A percentile compares a stretch with the other conserved stretches of the same genome.
phyloP scores from a whole-genome alignment of 164 flowering plant species.

The Berberis vulgaris region DNA sequence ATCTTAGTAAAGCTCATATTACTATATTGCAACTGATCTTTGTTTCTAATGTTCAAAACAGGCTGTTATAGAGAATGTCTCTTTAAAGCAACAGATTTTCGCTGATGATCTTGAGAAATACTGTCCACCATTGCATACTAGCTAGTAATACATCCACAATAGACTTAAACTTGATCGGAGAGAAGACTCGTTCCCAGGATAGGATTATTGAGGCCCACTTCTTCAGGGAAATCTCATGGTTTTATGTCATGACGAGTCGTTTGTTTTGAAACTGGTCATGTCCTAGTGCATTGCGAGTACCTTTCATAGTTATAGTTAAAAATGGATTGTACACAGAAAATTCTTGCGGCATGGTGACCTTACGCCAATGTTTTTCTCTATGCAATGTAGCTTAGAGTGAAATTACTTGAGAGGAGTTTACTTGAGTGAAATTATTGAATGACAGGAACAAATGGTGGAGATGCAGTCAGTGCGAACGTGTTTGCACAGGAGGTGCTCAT shows the following conservation, averaged over 20 bases:
- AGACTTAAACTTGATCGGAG: conserved; percentile 78
- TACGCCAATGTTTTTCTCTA: too few relatives aligned
- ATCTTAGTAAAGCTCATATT: background rate
- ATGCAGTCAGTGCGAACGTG: too few relatives aligned
- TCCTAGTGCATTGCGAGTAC: too few relatives aligned
- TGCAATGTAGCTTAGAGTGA: too few relatives aligned
- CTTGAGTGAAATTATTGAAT: too few relatives aligned
- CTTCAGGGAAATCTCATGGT: conserved; percentile 45
- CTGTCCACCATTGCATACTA: conserved; percentile 85
- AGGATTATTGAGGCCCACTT: conserved; percentile 91
- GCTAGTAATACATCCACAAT: conserved; percentile 92
- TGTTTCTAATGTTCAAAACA: conserved; percentile 18
- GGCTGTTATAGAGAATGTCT: conserved; percentile 88
- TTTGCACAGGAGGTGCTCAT: too few relatives aligned
- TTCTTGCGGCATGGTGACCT: too few relatives aligned
- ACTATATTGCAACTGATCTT: background rate
- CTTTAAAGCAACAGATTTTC: conserved; percentile 81
- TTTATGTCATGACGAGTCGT: background rate
- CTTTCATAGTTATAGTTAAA: too few relatives aligned
- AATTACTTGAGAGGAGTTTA: too few relatives aligned
- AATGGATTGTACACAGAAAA: too few relatives aligned
- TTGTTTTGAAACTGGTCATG: background rate
- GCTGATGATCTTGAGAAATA: conserved; percentile 68
- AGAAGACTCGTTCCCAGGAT: conserved; percentile 67
- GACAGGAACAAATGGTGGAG: too few relatives aligned